Evolutionary conservation across 768 basidiomycete species (phyloP).

Genomic region (Amanita subjunquillea): DNA sequence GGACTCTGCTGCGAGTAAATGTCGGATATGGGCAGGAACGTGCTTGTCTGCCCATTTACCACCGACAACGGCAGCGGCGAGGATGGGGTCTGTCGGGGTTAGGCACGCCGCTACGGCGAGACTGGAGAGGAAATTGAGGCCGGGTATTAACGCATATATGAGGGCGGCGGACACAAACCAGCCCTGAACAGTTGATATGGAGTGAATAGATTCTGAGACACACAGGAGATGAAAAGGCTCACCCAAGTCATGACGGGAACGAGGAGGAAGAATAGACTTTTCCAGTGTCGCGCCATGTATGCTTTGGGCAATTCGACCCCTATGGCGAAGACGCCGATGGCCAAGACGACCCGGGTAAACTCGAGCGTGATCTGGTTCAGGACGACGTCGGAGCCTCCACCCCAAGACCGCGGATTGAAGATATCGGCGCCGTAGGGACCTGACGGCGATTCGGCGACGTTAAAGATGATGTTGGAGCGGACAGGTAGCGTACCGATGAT

Average conservation of each 20-base stretch:
- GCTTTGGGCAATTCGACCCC: slow-evolving; percentile 96
- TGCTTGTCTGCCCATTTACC: slow-evolving; percentile 98
- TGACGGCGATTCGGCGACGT: slow-evolving; percentile 14
- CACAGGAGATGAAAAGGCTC: slow-evolving; percentile 15
- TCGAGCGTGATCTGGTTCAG: slow-evolving; percentile 83
- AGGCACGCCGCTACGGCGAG: slow-evolving; percentile 88
- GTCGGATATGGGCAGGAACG: slow-evolving; percentile 74
- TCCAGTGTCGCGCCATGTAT: slow-evolving; percentile 92
- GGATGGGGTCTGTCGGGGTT: slow-evolving; percentile 90
- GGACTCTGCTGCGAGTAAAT: slow-evolving; percentile 62
- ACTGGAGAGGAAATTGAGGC: slow-evolving; percentile 80
- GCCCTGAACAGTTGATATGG: slow-evolving; percentile 36
- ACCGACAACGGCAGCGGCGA: slow-evolving; percentile 87
- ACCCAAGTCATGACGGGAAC: slow-evolving; percentile 82
- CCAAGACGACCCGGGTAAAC: slow-evolving; percentile 84
- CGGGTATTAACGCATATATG: slow-evolving; percentile 87
- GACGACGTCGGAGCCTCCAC: slow-evolving; percentile 29
- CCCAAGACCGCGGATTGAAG: slow-evolving; percentile 79
- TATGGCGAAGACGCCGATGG: slow-evolving; percentile 95
- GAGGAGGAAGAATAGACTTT: slow-evolving; percentile 75
- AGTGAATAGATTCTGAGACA: not conserved
- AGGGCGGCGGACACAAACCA: slow-evolving; percentile 91
- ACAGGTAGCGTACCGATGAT: slow-evolving; percentile 53
- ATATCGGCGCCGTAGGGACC: slow-evolving; percentile 77
- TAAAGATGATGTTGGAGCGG: not conserved